Conservation (phyloP, 768 basidiomycete species). For the Cubamyces sp. region DNA sequence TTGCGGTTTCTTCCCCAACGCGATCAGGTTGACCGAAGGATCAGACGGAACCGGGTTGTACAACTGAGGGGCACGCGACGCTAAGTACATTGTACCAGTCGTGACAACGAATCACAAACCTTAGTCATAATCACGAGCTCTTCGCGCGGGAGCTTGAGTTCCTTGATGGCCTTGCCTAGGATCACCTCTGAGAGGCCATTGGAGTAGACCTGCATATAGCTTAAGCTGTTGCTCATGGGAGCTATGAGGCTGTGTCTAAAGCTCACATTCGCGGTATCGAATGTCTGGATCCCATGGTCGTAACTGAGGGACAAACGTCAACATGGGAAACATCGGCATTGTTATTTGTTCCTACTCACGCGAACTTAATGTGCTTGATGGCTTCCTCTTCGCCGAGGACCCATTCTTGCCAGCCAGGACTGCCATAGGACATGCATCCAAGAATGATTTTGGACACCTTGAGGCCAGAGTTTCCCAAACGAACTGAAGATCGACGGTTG, state of each 20-base stretch:
- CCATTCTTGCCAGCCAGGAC: constrained; percentile 40
- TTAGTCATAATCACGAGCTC: constrained; percentile 54
- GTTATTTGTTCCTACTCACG: constrained; percentile 30
- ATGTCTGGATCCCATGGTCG: constrained; percentile 43
- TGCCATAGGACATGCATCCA: constrained; percentile 36
- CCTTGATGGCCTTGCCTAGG: constrained; percentile 48
- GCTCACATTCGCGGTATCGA: constrained; percentile 37
- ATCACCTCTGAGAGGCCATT: constrained; percentile 45
- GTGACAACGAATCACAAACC: constrained; percentile 26
- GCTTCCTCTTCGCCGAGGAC: constrained; percentile 41
- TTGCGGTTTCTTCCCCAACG: constrained; percentile 16
- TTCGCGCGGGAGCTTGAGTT: constrained; percentile 48
- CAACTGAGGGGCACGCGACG: constrained; percentile 23
- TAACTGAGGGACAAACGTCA: constrained; percentile 25
- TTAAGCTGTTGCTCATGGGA: neutral
- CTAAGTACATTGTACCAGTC: constrained; percentile 20
- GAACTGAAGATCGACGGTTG: constrained; percentile 29
- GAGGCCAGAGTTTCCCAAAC: constrained; percentile 48
- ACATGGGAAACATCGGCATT: neutral
- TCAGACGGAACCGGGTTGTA: constrained; percentile 21
- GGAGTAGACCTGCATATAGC: constrained; percentile 41
- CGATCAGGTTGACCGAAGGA: constrained; percentile 13
- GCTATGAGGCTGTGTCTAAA: neutral
- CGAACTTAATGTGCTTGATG: constrained; percentile 43
- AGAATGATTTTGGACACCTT: constrained; percentile 46